Base-by-base conservation (phyloP, 1,284 basidiomycete species). In the Coniferiporia weirii region DNA sequence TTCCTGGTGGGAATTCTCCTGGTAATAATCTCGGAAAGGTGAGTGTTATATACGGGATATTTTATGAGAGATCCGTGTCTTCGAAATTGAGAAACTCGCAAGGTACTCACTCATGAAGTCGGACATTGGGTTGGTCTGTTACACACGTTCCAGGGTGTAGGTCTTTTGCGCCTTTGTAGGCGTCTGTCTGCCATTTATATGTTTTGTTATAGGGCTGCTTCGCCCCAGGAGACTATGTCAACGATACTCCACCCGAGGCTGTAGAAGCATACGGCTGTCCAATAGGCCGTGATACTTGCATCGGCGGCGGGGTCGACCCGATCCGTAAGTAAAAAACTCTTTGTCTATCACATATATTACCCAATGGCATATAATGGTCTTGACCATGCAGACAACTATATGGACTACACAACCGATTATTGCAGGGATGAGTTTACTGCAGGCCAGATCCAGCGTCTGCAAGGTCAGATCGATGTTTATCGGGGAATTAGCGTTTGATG, bases 91-190 rank as follows among this genome's bases (percentile, higher is more conserved):
- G 15, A 19, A 19, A 32, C 48, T 38, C 59, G 52, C 22, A 64
- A 78, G 73, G 83, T 82, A 9, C 66, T 79, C 46, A 80, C 79
- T 3, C 82, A 84, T 66, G 82, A 84, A 67, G 79, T 76, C 50
- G 79, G 79, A 32, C 80, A 81, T 69, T 81, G 79, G 79, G 75
- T 81, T 64, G 81, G 82, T 38, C 72, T 83, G 40, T 82, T 79
- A 70, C 81, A 84, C 67, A 80, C 81, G 38, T 84, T 83, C 73
- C 78, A 83, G 65, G 81, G 80, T 32, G 56, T 57, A 22, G 9
- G 56, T 34, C 3, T 17, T 27, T 27, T 27, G 27, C 27, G 27
- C 27, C 27, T 27, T n/a, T 27, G 27, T 5, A 27, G 27, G 27
- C 27, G 27, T 27, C 5, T 27, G 27, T 27, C 27, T 27, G 27